Conservation (phyloP, 2,329 filamentous ascomycete genomes). For the Acrocalymma vagum region DNA sequence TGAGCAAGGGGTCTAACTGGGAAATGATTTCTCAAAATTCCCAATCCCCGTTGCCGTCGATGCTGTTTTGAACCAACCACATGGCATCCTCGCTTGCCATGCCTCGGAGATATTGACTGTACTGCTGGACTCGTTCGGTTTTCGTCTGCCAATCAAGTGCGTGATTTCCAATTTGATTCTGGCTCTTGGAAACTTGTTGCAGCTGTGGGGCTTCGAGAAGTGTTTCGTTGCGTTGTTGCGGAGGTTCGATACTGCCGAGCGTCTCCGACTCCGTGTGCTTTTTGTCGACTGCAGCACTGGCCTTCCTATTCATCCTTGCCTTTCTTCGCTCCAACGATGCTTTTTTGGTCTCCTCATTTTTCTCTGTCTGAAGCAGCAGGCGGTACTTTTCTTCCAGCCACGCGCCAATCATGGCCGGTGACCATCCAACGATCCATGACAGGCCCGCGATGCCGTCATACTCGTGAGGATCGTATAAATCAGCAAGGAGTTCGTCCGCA, state of each 20-base stretch:
- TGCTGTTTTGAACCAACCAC: constrained; percentile 10
- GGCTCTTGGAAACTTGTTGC: constrained; percentile 4
- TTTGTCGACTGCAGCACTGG: not conserved
- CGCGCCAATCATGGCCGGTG: constrained; percentile 34
- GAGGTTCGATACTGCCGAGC: not conserved
- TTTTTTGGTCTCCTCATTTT: constrained; percentile 16
- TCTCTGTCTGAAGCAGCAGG: constrained; percentile 28
- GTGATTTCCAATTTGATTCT: constrained; percentile 7
- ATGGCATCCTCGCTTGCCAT: constrained; percentile 20
- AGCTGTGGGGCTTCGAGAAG: not conserved
- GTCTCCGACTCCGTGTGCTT: constrained; percentile 1
- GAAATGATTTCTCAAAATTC: too few relatives aligned
- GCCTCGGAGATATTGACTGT: constrained; percentile 25
- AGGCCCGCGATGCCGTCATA: constrained; percentile 27
- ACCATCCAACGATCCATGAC: constrained; percentile 28
- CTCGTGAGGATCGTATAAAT: constrained; percentile 23
- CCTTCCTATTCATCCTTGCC: constrained; percentile 10
- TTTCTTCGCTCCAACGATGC: constrained; percentile 12
- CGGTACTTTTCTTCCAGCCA: constrained; percentile 38
- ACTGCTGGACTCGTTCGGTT: constrained; percentile 27
- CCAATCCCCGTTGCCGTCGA: constrained; percentile 2
- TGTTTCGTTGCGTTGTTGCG: not conserved
- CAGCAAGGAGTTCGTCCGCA: constrained; percentile 18
- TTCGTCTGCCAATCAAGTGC: constrained; percentile 27
- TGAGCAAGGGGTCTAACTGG: too few relatives aligned